Evolutionary conservation across 2,329 filamentous ascomycete species (phyloP), one percentile per base, ranked within the genome.

Genomic region (Ophiosphaerella herpotricha): DNA sequence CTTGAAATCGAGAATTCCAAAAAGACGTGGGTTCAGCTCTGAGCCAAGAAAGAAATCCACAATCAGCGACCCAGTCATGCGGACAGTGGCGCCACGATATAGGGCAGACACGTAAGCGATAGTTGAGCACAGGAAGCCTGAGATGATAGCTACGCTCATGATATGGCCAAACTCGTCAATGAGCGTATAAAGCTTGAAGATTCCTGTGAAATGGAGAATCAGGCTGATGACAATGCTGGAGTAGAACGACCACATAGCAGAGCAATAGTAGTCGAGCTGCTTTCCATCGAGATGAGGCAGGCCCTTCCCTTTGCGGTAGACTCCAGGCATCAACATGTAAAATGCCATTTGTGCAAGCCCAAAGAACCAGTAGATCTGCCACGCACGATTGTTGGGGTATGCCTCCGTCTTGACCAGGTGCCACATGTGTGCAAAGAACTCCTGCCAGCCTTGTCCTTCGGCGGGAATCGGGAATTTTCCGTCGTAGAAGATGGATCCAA

Each of bases 91-190:
- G 48, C 92, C 92, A 51, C 94, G 88, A 55, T 79, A 79, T 49
- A 93, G 74, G 29, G 93, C 91, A 13, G 91, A 96, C 71, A 91
- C 80, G 76, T 97, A 99, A 47, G 92, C 93, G 44, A 91, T 77
- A 62, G 93, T 81, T 55, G 87, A 86, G 63, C 96, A 90, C 35
- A 93, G 67, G 76, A 89, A 97, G 52, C 93, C 93, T 14, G 91
- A 94, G 57, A 95, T 73, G 68, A 99, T 97, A 55, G 93, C 91
- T 9, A 99, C 94, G 39, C 88, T 91, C 80, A 99, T 86, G 40
- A 99, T 80, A 35, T 92, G 88, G 2, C 94, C 95, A 58, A 99
- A 99, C 74, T 97, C 90, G 71, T 99, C 94, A 57, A 99, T 86
- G 65, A 97, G 83, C 34, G 86, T 96, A 77, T 96, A 94, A 43